Base-by-base conservation (phyloP, 2,329 filamentous ascomycete genomes). In the Achaetomium macrosporum region DNA sequence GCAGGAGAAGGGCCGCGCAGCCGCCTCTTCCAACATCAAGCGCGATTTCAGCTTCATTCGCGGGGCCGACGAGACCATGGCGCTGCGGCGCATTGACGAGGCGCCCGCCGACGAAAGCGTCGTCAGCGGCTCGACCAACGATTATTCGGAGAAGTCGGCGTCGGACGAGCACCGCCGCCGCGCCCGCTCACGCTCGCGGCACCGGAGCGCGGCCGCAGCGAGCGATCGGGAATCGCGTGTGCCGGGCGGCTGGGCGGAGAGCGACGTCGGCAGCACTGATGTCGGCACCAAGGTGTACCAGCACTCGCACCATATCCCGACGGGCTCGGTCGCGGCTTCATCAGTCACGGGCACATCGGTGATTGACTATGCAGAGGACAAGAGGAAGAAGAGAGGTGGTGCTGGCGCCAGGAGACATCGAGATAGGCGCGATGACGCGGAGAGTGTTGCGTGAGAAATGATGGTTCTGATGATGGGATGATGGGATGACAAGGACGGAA, bases 261-360 rank as follows among this genome's bases (percentile, higher is more conserved):
- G 73, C 63, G 72, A 73, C 53, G 65, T 64, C 54, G 69, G 62
- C 41, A 5, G 15, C 37, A 76, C 74, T 63, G 78, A 82, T 2
- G 59, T 76, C 9, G 79, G 79, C 30, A 81, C 77, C 59, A 82
- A 81, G 72, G 74, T 77, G 36, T 82, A 83, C 62, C 72, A 71
- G 58, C 77, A 81, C 59, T 67, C 75, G 19, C 61, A 63, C 20
- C 63, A 64, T 36, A 77, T 81, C 64, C 79, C 79, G 2, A 78
- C 62, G 59, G 25, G 25, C 25, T 25, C 25, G 4, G 25, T 25
- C 25, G 48, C n/a, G 36, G 42, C 19, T 33, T 47, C 43, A 12
- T 47, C 48, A 9, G 53, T 33, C 17, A 15, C 44, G 31, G 53
- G 40, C 29, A 68, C 61, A 2, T 63, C 63, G 33, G 57, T 64